phyloP scores from a whole-genome alignment of 768 basidiomycete species.

The Pleurotus tuber-regium region DNA sequence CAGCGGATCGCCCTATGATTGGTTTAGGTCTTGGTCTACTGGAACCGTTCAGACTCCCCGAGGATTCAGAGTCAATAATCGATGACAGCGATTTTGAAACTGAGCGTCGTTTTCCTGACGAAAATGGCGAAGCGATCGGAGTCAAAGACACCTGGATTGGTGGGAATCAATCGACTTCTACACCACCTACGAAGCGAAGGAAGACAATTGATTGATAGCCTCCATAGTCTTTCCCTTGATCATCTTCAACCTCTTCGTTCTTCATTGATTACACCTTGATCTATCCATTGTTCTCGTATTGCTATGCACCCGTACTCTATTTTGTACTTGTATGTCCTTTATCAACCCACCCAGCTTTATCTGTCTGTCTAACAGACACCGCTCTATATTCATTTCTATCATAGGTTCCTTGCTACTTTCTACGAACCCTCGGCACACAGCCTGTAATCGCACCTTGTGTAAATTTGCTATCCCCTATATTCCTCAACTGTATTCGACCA shows the following conservation, averaged over 20 bases:
- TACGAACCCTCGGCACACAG: not conserved
- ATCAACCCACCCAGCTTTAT: not conserved
- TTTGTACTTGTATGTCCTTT: not conserved
- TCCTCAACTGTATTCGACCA: not conserved
- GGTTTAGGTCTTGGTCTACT: conserved; percentile 53
- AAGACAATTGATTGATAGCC: conserved; percentile 13
- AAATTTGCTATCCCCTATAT: not conserved
- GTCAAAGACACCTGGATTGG: conserved; percentile 24
- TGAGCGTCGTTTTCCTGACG: conserved; percentile 25
- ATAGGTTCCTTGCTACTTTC: not conserved
- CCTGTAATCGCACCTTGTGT: not conserved
- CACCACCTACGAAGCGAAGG: conserved; percentile 15
- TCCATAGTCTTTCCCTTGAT: too few relatives aligned
- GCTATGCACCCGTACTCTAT: conserved; percentile 8
- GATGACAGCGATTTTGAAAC: conserved; percentile 32
- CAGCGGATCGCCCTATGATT: conserved; percentile 13
- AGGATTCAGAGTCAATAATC: conserved; percentile 19
- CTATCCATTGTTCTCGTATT: conserved; percentile 7
- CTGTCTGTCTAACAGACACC: conserved; percentile 2
- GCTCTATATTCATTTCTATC: not conserved
- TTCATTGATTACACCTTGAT: too few relatives aligned
- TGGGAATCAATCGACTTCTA: not conserved
- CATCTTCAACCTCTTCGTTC: not conserved
- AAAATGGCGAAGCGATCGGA: too few relatives aligned
- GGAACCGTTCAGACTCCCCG: conserved; percentile 50